These are phyloP conservation scores for Acanthamoeba sp. DNA, from an alignment of 208 protist species.

Conservation along the genomic window DNA sequence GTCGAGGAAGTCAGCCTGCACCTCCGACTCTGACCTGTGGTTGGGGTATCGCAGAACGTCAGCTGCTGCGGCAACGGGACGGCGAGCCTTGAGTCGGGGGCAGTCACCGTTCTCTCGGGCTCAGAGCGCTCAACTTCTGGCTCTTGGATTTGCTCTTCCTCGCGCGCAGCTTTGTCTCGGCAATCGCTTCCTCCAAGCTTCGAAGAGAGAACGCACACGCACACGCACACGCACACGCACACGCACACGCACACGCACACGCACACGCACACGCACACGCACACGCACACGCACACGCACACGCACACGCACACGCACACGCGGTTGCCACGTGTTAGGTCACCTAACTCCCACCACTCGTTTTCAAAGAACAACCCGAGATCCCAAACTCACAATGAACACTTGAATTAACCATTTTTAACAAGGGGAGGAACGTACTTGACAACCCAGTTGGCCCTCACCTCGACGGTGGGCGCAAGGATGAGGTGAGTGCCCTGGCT, in stretches of 20 bases:
- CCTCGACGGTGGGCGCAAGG: slow-evolving; percentile 27
- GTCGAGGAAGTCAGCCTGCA: slow-evolving; percentile 41
- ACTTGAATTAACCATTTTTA: not conserved
- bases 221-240: too few species aligned
- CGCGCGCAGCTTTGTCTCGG: slow-evolving; percentile 21
- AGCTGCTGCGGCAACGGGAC: too few species aligned
- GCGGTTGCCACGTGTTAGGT: too few species aligned
- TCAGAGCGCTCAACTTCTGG: not conserved
- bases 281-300: too few species aligned
- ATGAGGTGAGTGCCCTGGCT: slow-evolving; percentile 29
- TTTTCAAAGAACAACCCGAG: too few species aligned
- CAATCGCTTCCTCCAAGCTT: slow-evolving; percentile 21
- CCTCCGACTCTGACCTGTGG: slow-evolving; percentile 5
- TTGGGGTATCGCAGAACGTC: not conserved
- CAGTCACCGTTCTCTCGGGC: not conserved
- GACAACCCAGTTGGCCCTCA: slow-evolving; percentile 11
- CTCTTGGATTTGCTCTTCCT: slow-evolving; percentile 14
- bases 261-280: too few species aligned
- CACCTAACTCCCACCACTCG: too few species aligned
- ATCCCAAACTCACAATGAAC: too few species aligned
- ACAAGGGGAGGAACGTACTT: not conserved
- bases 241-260: too few species aligned
- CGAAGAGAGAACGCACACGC: not conserved
- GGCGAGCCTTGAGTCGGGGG: too few species aligned
- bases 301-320: too few species aligned